Evolutionary conservation across 306 rosid species (phyloP).

Genomic region (Begonia fuchsioides): DNA sequence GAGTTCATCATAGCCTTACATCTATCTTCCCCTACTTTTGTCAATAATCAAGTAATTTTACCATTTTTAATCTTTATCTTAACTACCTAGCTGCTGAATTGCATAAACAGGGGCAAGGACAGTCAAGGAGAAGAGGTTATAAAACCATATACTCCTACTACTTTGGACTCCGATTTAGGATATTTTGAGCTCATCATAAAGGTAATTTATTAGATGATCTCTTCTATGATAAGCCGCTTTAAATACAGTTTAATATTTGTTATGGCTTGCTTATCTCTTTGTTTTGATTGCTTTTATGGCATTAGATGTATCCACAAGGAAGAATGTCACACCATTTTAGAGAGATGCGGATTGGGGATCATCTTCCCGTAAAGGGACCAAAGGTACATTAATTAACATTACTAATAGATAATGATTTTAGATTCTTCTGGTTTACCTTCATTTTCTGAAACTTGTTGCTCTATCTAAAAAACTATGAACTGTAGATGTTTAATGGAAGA

Average conservation of each 20-base stretch:
- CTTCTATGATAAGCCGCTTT: too few relatives aligned
- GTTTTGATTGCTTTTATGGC: not conserved
- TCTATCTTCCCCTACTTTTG: too few relatives aligned
- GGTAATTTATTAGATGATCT: conserved; percentile 16
- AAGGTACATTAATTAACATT: conserved; percentile 34
- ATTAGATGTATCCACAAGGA: conserved; percentile 99
- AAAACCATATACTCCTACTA: conserved; percentile 90
- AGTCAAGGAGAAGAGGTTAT: conserved; percentile 69
- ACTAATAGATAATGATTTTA: too few relatives aligned
- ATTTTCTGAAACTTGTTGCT: too few relatives aligned
- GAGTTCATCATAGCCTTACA: too few relatives aligned
- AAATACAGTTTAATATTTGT: too few relatives aligned
- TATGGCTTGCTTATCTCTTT: too few relatives aligned
- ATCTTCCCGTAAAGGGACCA: conserved; percentile 84
- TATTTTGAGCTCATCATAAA: conserved; percentile 84
- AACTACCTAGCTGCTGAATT: conserved; percentile 1
- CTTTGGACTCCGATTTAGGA: conserved; percentile 93
- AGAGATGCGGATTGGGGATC: conserved; percentile 80
- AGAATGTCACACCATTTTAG: conserved; percentile 99
- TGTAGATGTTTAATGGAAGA: too few relatives aligned
- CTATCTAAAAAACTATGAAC: too few relatives aligned
- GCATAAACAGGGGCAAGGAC: conserved; percentile 77
- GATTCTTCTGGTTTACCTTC: too few relatives aligned
- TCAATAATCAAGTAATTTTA: not conserved
- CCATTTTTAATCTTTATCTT: too few relatives aligned